A percentile compares a stretch with the other conserved stretches of the same genome.
Conservation (phyloP, 2,329 filamentous ascomycete species). For the Davidsoniella neocaledoniae region DNA sequence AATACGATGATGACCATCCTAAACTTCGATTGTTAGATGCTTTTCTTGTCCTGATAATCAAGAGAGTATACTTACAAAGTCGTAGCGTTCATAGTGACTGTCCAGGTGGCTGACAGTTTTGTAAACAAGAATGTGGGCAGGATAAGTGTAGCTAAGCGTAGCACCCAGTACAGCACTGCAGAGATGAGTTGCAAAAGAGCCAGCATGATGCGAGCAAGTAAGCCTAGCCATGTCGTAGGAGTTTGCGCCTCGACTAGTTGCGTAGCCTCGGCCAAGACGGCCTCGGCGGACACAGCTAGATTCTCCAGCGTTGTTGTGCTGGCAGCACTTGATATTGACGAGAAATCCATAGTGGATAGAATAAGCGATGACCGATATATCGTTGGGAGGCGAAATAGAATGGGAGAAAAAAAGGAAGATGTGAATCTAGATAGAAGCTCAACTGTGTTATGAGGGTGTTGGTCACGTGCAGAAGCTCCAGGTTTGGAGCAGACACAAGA, state of each 20-base stretch:
- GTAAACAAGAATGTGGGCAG: conserved; percentile 79
- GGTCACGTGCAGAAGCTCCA: conserved; percentile 9
- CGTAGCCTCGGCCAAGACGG: conserved; percentile 6
- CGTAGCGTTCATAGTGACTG: conserved; percentile 96
- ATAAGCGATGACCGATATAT: background rate
- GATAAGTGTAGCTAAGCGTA: conserved; percentile 76
- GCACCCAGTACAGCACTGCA: conserved; percentile 54
- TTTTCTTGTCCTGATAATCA: background rate
- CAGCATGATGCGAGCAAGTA: conserved; percentile 38
- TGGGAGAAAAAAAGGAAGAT: background rate
- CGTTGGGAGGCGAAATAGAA: background rate
- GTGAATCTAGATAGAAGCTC: background rate
- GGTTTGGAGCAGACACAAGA: conserved; percentile 6
- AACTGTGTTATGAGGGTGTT: background rate
- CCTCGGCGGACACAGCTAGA: conserved; percentile 3
- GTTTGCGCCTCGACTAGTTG: conserved; percentile 7
- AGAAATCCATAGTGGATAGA: background rate
- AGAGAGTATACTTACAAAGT: conserved; percentile 49
- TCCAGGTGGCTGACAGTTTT: conserved; percentile 80
- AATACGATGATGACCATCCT: conserved; percentile 62
- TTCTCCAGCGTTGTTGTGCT: conserved; percentile 5
- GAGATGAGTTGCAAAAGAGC: conserved; percentile 38
- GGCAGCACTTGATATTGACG: no score
- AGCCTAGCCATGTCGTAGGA: conserved; percentile 38
- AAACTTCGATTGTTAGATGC: conserved; percentile 10